phyloP scores from a whole-genome alignment of 495 filamentous ascomycete genomes.

The Penicillium bovifimosum region DNA sequence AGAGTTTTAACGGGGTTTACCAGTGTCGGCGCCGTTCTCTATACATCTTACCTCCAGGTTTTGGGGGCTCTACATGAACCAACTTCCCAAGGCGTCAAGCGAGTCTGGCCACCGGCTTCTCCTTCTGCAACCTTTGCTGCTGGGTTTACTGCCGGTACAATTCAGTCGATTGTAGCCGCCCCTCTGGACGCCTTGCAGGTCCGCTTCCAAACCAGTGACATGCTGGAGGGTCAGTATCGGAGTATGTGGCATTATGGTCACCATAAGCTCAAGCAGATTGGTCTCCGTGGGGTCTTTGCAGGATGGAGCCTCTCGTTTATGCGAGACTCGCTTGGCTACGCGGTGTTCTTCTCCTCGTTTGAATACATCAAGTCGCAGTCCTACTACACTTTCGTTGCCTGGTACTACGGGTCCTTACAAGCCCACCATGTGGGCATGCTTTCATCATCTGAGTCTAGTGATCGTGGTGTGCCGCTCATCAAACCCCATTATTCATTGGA shows the following conservation, averaged over 20 bases:
- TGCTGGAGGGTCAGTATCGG: constrained; percentile 61
- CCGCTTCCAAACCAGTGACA: constrained; percentile 65
- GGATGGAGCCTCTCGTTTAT: constrained; percentile 73
- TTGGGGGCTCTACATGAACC: constrained; percentile 69
- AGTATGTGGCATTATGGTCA: constrained; percentile 79
- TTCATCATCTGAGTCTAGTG: constrained; percentile 18
- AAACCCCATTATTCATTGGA: constrained; percentile 82
- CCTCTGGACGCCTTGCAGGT: constrained; percentile 86
- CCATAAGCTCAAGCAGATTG: constrained; percentile 72
- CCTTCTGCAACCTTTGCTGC: constrained; percentile 63
- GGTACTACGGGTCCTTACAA: constrained; percentile 62
- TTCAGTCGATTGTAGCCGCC: constrained; percentile 77
- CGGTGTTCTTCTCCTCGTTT: constrained; percentile 78
- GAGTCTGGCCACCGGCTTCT: constrained; percentile 69
- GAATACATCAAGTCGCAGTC: constrained; percentile 82
- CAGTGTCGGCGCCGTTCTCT: constrained; percentile 77
- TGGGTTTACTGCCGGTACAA: constrained; percentile 67
- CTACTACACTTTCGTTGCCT: constrained; percentile 74
- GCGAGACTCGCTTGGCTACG: constrained; percentile 78
- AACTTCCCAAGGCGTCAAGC: constrained; percentile 58
- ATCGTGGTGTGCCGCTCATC: constrained; percentile 50
- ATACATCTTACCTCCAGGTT: constrained; percentile 81
- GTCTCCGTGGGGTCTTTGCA: constrained; percentile 72
- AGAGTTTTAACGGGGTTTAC: neutral
- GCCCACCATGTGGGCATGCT: constrained; percentile 26